Percentiles rank a stretch among this genome's conserved stretches.
These are phyloP conservation scores for Penicillium riverlandense DNA, from an alignment of 495 filamentous ascomycete species.

Conservation along the genomic window DNA sequence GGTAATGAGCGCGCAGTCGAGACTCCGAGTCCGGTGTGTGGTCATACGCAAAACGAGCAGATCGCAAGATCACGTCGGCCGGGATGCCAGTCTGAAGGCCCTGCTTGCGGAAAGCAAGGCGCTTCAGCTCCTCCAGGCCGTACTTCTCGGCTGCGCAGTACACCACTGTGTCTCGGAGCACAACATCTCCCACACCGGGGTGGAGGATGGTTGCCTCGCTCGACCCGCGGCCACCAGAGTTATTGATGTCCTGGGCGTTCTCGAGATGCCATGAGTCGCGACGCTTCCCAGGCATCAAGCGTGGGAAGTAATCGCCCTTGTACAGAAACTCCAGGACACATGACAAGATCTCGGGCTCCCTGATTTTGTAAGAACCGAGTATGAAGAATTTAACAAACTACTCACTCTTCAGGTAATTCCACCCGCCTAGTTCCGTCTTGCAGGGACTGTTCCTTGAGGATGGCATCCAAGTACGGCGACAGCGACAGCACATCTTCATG, in stretches of 20 bases:
- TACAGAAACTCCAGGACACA: constrained; percentile 64
- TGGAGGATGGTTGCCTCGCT: constrained; percentile 72
- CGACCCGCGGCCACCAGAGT: constrained; percentile 51
- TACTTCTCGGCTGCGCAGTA: constrained; percentile 88
- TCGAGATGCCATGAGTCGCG: constrained; percentile 63
- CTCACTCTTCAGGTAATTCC: constrained; percentile 52
- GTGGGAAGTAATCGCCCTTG: constrained; percentile 63
- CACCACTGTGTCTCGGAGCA: constrained; percentile 84
- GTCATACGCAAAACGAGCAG: constrained; percentile 87
- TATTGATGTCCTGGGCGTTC: constrained; percentile 38
- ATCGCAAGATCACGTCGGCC: constrained; percentile 78
- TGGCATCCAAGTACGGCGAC: constrained; percentile 52
- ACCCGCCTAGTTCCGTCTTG: constrained; percentile 48
- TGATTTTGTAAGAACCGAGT: constrained; percentile 5
- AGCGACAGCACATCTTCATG: constrained; percentile 59
- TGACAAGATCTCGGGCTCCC: constrained; percentile 58
- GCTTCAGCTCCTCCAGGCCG: constrained; percentile 79
- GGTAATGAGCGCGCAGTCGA: constrained; percentile 85
- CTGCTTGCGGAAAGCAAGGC: constrained; percentile 84
- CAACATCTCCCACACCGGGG: constrained; percentile 55
- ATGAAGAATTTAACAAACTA: neutral
- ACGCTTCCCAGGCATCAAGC: constrained; percentile 41
- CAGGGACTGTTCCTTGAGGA: constrained; percentile 51
- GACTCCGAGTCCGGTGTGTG: constrained; percentile 88
- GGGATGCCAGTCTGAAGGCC: constrained; percentile 81